phyloP scores from a whole-genome alignment of 2,329 filamentous ascomycete species.

The Lomentospora prolificans region DNA sequence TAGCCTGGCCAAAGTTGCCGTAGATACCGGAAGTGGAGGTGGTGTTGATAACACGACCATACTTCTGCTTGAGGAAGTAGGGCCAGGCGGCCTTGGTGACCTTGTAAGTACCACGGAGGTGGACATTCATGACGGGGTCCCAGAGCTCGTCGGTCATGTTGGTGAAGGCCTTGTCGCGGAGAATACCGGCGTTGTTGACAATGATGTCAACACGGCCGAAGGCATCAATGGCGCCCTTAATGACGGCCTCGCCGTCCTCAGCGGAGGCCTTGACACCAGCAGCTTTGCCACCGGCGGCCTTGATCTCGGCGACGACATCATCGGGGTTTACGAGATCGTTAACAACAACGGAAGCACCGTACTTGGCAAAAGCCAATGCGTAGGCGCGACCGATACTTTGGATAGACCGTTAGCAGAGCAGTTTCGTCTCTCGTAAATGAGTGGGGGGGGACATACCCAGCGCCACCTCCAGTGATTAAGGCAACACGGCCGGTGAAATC shows the following conservation, averaged over 20 bases:
- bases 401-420: not conserved
- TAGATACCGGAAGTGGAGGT: slow-evolving; percentile 97
- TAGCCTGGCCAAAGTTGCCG: slow-evolving; percentile 97
- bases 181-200: slow-evolving; percentile 96
- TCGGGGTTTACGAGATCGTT: slow-evolving; percentile 95
- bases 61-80: slow-evolving; percentile 96
- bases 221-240: slow-evolving; percentile 87
- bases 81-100: slow-evolving; percentile 96
- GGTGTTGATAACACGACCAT: slow-evolving; percentile 92
- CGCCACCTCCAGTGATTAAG: slow-evolving; percentile 78
- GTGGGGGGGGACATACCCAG: slow-evolving; percentile 41
- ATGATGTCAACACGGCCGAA: slow-evolving; percentile 92
- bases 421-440: not conserved
- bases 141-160: slow-evolving; percentile 96
- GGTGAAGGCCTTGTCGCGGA: slow-evolving; percentile 92
- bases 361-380: slow-evolving; percentile 75
- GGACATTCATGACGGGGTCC: slow-evolving; percentile 86
- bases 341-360: slow-evolving; percentile 77
- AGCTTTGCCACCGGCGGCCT: slow-evolving; percentile 78
- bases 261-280: slow-evolving; percentile 89
- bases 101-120: slow-evolving; percentile 92
- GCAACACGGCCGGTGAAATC: slow-evolving; percentile 80
- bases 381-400: slow-evolving; percentile 79
- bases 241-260: slow-evolving; percentile 81
- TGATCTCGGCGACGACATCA: slow-evolving; percentile 83